Percentiles rank a stretch among this genome's conserved stretches.
Conservation (phyloP, 2,329 filamentous ascomycete genomes). For the Fusarium clavum region DNA sequence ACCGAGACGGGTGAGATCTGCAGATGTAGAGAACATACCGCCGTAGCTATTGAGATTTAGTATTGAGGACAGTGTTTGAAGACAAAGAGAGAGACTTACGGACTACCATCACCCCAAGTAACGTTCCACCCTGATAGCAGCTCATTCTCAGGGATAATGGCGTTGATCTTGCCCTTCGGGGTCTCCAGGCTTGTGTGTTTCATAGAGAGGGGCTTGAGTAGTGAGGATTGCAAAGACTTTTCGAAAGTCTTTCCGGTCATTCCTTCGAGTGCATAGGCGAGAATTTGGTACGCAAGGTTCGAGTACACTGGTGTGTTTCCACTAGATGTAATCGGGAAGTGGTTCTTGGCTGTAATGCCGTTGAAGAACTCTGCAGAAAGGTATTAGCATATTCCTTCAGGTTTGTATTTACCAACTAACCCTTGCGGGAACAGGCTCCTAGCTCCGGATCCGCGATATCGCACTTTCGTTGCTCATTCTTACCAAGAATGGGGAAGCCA, state of each 20-base stretch:
- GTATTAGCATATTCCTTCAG: background rate
- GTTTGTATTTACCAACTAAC: background rate
- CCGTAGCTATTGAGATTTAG: background rate
- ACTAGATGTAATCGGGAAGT: background rate
- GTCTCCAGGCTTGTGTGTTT: background rate
- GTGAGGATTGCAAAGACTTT: background rate
- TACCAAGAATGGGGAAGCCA: background rate
- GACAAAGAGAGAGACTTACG: background rate
- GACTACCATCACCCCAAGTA: background rate
- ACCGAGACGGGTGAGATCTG: slow-evolving; percentile 6
- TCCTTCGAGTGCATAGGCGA: slow-evolving; percentile 11
- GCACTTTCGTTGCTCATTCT: background rate
- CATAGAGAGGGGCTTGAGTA: background rate
- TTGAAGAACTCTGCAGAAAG: slow-evolving; percentile 1
- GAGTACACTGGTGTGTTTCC: slow-evolving; percentile 19
- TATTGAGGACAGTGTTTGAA: rapidly evolving
- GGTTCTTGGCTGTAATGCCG: background rate
- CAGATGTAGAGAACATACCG: slow-evolving; percentile 14
- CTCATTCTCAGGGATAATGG: slow-evolving; percentile 7
- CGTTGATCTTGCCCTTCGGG: background rate
- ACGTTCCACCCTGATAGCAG: background rate
- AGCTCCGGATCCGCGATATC: background rate
- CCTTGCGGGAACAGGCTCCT: background rate
- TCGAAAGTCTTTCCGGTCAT: slow-evolving; percentile 8
- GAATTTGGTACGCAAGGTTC: slow-evolving; percentile 10